Base-by-base conservation (phyloP, 2,329 filamentous ascomycete species). In the Xylariales sp. region DNA sequence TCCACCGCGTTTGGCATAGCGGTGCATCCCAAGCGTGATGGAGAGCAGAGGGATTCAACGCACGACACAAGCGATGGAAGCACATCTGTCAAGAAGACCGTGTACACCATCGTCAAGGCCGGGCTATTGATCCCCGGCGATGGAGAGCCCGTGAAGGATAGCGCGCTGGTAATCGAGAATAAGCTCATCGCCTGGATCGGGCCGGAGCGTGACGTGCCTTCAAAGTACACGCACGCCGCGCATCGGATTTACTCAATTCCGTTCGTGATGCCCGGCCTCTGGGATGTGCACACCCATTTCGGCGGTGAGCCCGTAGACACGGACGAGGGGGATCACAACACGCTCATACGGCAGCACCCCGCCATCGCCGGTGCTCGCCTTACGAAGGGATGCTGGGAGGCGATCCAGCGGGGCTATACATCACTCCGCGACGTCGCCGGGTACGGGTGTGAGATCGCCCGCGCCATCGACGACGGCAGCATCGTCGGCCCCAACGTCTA, bases 161-260 rank as follows among this genome's bases (percentile, higher is more conserved):
- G 75, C 28, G 77, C 78, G 2, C 74, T 82, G 8, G 80, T 80
- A 14, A 74, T 82, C 30, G 74, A 80, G 58, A 73, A 76, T 68
- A 77, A 78, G 53, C 69, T 78, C 46, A 82, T 82, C 65, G 77
- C 74, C 43, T 82, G 80, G 80, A 74, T 81, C 48, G 80, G 81
- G 55, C 43, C 75, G 1, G 70, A 76, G 30, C 57, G 71, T 45
- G 54, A 72, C 14, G 48, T 82, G 4, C 77, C 77, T 0, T 53
- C 67, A 1, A 72, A 74, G 8, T 81, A 80, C 72, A 74, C 72
- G 5, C 64, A 73, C 5, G 71, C 67, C 1, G 67, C 75, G 3
- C 75, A 78, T 65, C 72, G 71, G 43, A 63, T 54, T 30, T 77
- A 72, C 71, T 71, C 69, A 53, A 73, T 75, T 2, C 78, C 76